A percentile compares a stretch with the other conserved stretches of the same genome.
Evolutionary conservation across 2,329 filamentous ascomycete species (phyloP).

Genomic region (Trichophyton mentagrophytes): DNA sequence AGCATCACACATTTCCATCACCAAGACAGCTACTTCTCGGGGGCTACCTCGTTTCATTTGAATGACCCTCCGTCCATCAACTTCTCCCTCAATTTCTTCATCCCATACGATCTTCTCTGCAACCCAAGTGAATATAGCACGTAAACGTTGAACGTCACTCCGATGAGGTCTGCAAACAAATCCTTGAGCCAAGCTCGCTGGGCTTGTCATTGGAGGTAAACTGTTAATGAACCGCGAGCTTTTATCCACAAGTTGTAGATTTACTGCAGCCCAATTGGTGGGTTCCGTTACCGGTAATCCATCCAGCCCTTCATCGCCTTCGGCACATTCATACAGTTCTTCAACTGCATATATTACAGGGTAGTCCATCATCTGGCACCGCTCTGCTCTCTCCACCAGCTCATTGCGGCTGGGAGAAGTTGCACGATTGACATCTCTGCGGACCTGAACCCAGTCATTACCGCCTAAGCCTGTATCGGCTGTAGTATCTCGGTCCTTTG

Average conservation of each 20-base stretch:
- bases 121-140: constrained; percentile 96
- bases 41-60: constrained; percentile 72
- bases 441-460: constrained; percentile 89
- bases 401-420: constrained; percentile 88
- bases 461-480: constrained; percentile 55
- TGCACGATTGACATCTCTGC: constrained; percentile 86
- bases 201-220: constrained; percentile 68
- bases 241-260: constrained; percentile 83
- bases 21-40: constrained; percentile 76
- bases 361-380: constrained; percentile 89
- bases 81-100: constrained; percentile 65
- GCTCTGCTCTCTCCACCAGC: constrained; percentile 66
- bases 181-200: constrained; percentile 69
- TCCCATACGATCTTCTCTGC: constrained; percentile 94
- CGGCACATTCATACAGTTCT: constrained; percentile 67
- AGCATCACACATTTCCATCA: constrained; percentile 85
- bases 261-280: constrained; percentile 66
- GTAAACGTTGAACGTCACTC: constrained; percentile 80
- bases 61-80: constrained; percentile 73
- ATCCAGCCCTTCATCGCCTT: constrained; percentile 82
- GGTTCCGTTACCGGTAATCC: constrained; percentile 71
- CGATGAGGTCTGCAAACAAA: constrained; percentile 90
- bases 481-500: constrained; percentile 39
- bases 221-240: constrained; percentile 81
- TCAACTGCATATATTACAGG: constrained; percentile 81